Conservation (phyloP, 306 rosid genomes). For the Echinosophora koreensis region DNA sequence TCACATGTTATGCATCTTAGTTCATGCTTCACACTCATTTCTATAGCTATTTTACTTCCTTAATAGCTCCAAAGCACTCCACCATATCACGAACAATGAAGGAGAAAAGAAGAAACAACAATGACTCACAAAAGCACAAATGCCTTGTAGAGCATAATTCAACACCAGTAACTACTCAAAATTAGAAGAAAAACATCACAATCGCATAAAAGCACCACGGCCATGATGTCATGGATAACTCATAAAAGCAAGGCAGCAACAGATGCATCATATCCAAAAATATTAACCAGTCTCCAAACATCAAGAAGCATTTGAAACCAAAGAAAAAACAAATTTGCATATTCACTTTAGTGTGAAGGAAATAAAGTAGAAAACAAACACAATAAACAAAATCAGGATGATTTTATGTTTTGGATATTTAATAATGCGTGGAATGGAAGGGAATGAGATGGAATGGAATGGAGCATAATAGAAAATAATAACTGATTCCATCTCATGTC, state of each 20-base stretch:
- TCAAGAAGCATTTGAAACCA: not conserved
- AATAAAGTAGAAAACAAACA: not conserved
- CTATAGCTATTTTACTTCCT: not conserved
- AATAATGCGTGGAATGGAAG: no score
- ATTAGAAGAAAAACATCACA: not conserved
- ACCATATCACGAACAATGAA: not conserved
- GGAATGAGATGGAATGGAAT: no score
- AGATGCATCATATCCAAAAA: constrained; percentile 13
- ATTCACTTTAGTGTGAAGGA: not conserved
- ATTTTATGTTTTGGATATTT: no score
- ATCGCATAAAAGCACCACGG: not conserved
- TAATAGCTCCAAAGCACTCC: not conserved
- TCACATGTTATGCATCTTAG: not conserved
- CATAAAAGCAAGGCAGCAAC: not conserved
- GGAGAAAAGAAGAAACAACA: not conserved
- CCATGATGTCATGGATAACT: not conserved
- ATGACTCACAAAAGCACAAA: not conserved
- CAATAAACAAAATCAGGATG: not conserved
- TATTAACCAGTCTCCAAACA: not conserved
- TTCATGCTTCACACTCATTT: not conserved
- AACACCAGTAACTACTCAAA: not conserved
- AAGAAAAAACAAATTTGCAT: not conserved
- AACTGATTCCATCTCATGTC: no score
- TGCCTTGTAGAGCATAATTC: not conserved
- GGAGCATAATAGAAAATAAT: no score